These are phyloP conservation scores for Lyophyllum atratum DNA, from an alignment of 768 basidiomycete genomes.

Conservation along the genomic window DNA sequence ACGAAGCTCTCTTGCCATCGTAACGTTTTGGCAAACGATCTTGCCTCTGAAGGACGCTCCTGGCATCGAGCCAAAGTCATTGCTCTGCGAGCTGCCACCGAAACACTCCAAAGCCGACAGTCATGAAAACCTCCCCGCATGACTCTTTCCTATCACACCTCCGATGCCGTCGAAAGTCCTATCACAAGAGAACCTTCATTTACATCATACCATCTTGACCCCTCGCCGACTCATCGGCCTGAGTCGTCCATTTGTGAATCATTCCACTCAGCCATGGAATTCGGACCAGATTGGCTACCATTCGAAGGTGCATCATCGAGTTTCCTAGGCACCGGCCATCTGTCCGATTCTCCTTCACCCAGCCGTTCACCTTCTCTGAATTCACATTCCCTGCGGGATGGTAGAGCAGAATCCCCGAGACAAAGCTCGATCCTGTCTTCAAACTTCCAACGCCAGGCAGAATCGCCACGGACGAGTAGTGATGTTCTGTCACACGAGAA, in stretches of 20 bases:
- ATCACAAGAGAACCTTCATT: background rate
- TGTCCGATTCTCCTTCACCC: conserved; percentile 38
- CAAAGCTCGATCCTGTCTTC: conserved; percentile 3
- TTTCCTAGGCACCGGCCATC: conserved; percentile 29
- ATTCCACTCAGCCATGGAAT: conserved; percentile 70
- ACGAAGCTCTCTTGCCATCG: conserved; percentile 76
- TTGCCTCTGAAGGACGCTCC: conserved; percentile 68
- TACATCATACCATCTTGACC: conserved; percentile 12
- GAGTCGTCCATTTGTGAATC: conserved; percentile 57
- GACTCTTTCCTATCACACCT: conserved; percentile 36
- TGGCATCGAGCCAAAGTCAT: conserved; percentile 67
- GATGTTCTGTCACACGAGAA: conserved; percentile 41
- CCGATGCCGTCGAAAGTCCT: conserved; percentile 8
- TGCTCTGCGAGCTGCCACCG: conserved; percentile 74
- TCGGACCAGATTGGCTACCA: conserved; percentile 48
- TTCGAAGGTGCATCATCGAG: conserved; percentile 39
- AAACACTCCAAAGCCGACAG: conserved; percentile 55
- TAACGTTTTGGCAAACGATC: conserved; percentile 71
- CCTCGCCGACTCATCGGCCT: conserved; percentile 35
- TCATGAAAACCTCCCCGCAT: conserved; percentile 35
- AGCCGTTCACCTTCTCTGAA: conserved; percentile 34
- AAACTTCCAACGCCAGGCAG: background rate
- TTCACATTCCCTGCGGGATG: conserved; percentile 28
- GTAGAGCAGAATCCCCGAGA: conserved; percentile 3
- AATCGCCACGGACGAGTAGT: conserved; percentile 17